phyloP scores from a whole-genome alignment of 192 early-diverging fungal genomes.

The Podila epicladia region DNA sequence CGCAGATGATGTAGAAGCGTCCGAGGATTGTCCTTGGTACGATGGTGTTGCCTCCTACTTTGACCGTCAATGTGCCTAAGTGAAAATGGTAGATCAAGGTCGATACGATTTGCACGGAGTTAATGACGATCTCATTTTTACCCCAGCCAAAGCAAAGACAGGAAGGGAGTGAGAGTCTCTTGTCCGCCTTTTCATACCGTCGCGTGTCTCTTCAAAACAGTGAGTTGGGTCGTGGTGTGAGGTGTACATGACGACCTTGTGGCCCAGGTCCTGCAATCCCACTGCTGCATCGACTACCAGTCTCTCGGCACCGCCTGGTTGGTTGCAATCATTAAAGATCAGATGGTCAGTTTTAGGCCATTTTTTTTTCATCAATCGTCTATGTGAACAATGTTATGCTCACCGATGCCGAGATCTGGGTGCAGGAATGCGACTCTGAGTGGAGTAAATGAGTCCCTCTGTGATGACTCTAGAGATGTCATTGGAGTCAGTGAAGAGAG shows the following conservation, averaged over 20 bases:
- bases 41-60: slow-evolving; percentile 74
- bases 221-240: slow-evolving; percentile 89
- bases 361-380: background rate
- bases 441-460: slow-evolving; percentile 9
- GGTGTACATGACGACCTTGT: slow-evolving; percentile 85
- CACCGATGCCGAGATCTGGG: slow-evolving; percentile 94
- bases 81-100: background rate
- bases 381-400: background rate
- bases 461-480: background rate
- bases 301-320: slow-evolving; percentile 89
- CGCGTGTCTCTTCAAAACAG: slow-evolving; percentile 92
- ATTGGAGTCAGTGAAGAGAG: background rate
- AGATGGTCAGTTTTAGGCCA: background rate
- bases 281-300: slow-evolving; percentile 93
- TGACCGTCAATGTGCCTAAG: slow-evolving; percentile 80
- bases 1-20: slow-evolving; percentile 82
- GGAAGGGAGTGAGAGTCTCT: background rate
- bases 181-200: slow-evolving; percentile 59
- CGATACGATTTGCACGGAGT: background rate
- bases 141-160: no score
- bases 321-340: background rate
- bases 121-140: background rate
- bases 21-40: slow-evolving; percentile 79
- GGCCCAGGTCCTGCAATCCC: slow-evolving; percentile 81
- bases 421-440: slow-evolving; percentile 87